Evolutionary conservation across 495 filamentous ascomycete species (phyloP), one percentile per base, ranked within the genome.

Genomic region (Penicillium egyptiacum): DNA sequence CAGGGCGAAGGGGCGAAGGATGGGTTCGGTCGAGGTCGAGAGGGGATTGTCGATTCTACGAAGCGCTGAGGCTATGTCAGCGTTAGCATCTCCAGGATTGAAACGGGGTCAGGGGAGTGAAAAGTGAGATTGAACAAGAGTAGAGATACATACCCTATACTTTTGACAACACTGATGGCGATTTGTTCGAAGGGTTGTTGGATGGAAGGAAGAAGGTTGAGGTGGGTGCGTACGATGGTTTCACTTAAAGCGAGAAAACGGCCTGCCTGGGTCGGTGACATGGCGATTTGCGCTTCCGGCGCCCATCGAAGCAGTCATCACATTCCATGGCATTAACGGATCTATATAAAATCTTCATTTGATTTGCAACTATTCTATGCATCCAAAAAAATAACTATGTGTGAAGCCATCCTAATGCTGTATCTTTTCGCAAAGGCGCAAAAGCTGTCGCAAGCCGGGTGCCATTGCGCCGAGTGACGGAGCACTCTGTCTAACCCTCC

Each of bases 61-160:
- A 75, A 72, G 73, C 73, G 73, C 69, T 75, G 70, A 65, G 68
- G 68, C 68, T 66, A 71, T 69, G 74, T 75, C 71, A 77, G 74
- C 71, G 70, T 64, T 75, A 71, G 60, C 59, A 70, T 67, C 69
- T 60, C 63, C 55, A 64, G 51, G 62, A 63, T 51, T 59, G 56
- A 71, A 59, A 59, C 30, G 59, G 58, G 31, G 31, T 14, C 48
- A 55, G 23, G 26, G 56, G 50, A 61, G 23, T 51, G 12, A 55
- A 43, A 31, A 53, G 25, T 22, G 23, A 39, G n/a, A 46, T 9
- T 45, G 35, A 43, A 45, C 16, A 37, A 5, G 17, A 28, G 30
- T 22, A 20, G 52, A 57, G 53, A 62, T 56, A 52, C 59, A 63
- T 66, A 65, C 61, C 58, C 55, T 50, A 67, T 33, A 25, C 28